A percentile compares a stretch with the other conserved stretches of the same genome.
Conservation (phyloP, 805 yeast species). For the Yamadazyma philogaea region DNA sequence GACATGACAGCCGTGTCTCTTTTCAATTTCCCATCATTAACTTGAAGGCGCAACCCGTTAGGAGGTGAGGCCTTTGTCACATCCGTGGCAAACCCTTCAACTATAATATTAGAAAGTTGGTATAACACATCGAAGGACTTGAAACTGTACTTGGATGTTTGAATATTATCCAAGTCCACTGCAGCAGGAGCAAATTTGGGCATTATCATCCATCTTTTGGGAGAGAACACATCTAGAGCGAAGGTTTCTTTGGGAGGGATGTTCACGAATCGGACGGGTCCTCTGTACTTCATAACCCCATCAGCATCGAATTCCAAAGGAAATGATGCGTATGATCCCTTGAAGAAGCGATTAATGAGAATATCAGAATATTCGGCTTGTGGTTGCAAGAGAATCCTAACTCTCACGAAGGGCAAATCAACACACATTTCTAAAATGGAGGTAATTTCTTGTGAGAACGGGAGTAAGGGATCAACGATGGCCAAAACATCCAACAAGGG, state of each 20-base stretch:
- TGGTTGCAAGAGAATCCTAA: conserved; percentile 61
- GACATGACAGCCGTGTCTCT: conserved; percentile 72
- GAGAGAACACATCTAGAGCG: conserved; percentile 58
- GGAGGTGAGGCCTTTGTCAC: conserved; percentile 38
- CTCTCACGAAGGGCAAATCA: conserved; percentile 47
- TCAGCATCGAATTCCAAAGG: conserved; percentile 25
- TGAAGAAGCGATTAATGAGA: conserved; percentile 58
- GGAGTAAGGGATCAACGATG: conserved; percentile 70
- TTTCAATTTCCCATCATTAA: conserved; percentile 15
- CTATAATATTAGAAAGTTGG: conserved; percentile 49
- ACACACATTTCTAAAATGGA: conserved; percentile 42
- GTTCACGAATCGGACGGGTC: neutral
- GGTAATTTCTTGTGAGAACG: conserved; percentile 60
- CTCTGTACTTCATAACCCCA: neutral
- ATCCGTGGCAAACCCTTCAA: conserved; percentile 71
- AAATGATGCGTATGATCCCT: conserved; percentile 39
- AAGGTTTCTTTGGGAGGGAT: conserved; percentile 20
- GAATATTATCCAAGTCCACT: conserved; percentile 54
- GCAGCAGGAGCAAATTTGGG: conserved; percentile 40
- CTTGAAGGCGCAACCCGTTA: conserved; percentile 49
- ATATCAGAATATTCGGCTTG: conserved; percentile 33
- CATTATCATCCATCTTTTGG: conserved; percentile 64
- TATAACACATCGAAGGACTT: conserved; percentile 25
- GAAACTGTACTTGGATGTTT: conserved; percentile 26
- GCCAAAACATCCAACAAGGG: conserved; percentile 54